Base-by-base conservation (phyloP, 2,329 filamentous ascomycete genomes). In the Scleromitrula shiraiana region DNA sequence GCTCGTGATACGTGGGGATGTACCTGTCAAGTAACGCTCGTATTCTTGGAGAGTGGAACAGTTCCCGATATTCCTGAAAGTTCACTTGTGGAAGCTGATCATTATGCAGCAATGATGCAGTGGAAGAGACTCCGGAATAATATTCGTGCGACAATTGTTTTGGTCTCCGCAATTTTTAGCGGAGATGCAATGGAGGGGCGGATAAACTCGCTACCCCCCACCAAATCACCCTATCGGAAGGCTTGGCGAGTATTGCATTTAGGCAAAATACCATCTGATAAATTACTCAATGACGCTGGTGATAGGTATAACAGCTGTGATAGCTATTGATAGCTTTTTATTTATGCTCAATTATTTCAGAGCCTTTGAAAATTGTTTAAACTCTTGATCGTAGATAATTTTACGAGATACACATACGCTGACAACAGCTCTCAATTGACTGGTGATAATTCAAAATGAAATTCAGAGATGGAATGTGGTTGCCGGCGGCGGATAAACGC, bases 381-480 rank as follows among this genome's bases (percentile, higher is more conserved):
- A n/a, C n/a, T n/a, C n/a, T n/a, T n/a, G n/a, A n/a, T n/a, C n/a
- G n/a, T n/a, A n/a, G n/a, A n/a, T n/a, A n/a, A n/a, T n/a, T n/a
- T n/a, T n/a, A n/a, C n/a, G n/a, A n/a, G n/a, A n/a, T n/a, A n/a
- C n/a, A n/a, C n/a, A n/a, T n/a, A n/a, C n/a, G n/a, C n/a, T n/a
- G n/a, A n/a, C n/a, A n/a, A n/a, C n/a, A n/a, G n/a, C n/a, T n/a
- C n/a, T n/a, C n/a, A n/a, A n/a, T n/a, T n/a, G n/a, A n/a, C n/a
- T n/a, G n/a, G n/a, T n/a, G 27, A 30, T n/a, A n/a, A n/a, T n/a
- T n/a, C 17, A 61, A 46, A 45, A 80, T 80, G 77, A 79, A 77
- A 67, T 79, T 80, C 57, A 75, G 76, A 54, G 76, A 80, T 73
- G 76, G 76, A 66, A 81, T 83, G 80, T 85, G 82, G 82, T 68